These are phyloP conservation scores for Dactylonectria macrodidyma DNA, from an alignment of 2,329 filamentous ascomycete genomes.

Conservation along the genomic window DNA sequence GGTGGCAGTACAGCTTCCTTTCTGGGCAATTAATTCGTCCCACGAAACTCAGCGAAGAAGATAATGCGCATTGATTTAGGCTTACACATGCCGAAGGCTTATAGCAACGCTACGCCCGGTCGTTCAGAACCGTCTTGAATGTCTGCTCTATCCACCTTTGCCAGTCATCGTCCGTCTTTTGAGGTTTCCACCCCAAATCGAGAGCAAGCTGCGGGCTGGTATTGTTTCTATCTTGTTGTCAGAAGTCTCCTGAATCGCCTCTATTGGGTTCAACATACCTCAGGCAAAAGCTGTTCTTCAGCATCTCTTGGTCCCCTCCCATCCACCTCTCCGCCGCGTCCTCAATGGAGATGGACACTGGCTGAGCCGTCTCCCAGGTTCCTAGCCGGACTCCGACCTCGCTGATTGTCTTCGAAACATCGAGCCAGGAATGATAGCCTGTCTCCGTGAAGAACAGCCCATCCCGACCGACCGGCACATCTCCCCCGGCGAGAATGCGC, in stretches of 20 bases:
- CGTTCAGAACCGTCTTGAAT: background rate
- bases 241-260: background rate
- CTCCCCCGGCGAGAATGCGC: background rate
- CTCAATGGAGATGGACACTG: constrained; percentile 11
- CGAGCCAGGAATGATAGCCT: constrained; percentile 18
- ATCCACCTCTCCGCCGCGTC: constrained; percentile 15
- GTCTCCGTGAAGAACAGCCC: constrained; percentile 27
- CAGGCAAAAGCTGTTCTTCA: constrained; percentile 18
- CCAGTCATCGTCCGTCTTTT: constrained; percentile 21
- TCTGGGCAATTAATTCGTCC: background rate
- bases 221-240: constrained; percentile 5
- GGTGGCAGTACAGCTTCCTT: background rate
- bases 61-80: too few species aligned
- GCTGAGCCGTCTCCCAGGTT: constrained; percentile 3
- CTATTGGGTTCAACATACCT: constrained; percentile 1
- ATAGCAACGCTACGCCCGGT: background rate
- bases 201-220: constrained; percentile 3
- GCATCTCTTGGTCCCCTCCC: constrained; percentile 9
- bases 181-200: constrained; percentile 20
- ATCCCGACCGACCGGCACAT: constrained; percentile 5
- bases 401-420: constrained; percentile 14
- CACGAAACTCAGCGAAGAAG: background rate
- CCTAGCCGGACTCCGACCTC: constrained; percentile 14
- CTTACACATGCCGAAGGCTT: background rate
- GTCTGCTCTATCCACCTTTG: constrained; percentile 4